Conservation (phyloP, 2,329 filamentous ascomycete species). For the Venturia carpophila region DNA sequence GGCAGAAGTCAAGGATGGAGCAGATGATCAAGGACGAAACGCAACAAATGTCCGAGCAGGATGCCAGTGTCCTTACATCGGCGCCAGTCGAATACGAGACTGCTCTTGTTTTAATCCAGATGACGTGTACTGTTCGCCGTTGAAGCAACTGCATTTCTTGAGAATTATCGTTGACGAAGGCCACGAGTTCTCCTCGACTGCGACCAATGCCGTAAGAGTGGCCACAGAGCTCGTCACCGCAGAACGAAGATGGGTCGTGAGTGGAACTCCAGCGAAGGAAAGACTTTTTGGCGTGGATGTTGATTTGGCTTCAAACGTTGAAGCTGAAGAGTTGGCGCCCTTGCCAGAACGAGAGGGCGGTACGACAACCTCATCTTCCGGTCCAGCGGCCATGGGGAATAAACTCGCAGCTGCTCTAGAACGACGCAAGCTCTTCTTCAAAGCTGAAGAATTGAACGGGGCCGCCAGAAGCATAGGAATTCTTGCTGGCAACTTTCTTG, state of each 20-base stretch:
- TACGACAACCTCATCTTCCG: slow-evolving; percentile 16
- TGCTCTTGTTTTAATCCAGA: slow-evolving; percentile 38
- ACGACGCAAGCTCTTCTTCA: slow-evolving; percentile 34
- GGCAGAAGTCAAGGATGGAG: slow-evolving; percentile 49
- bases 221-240: slow-evolving; percentile 47
- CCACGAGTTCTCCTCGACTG: slow-evolving; percentile 68
- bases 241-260: slow-evolving; percentile 79
- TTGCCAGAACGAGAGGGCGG: slow-evolving; percentile 21
- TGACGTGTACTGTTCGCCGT: slow-evolving; percentile 48
- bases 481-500: slow-evolving; percentile 63
- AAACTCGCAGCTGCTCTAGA: slow-evolving; percentile 27
- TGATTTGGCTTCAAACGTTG: slow-evolving; percentile 37
- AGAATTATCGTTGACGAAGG: slow-evolving; percentile 89
- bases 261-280: slow-evolving; percentile 79
- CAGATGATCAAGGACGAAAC: slow-evolving; percentile 31
- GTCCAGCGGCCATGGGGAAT: not conserved
- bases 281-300: slow-evolving; percentile 64
- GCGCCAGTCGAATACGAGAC: slow-evolving; percentile 35
- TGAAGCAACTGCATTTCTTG: slow-evolving; percentile 72
- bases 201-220: slow-evolving; percentile 50
- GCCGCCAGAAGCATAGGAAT: slow-evolving; percentile 54
- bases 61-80: slow-evolving; percentile 38
- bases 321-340: slow-evolving; percentile 27
- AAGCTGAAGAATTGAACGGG: slow-evolving; percentile 33
- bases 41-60: slow-evolving; percentile 13